Evolutionary conservation across 148 eudicot genomes (phyloP), one percentile per base, ranked within the genome.

Genomic region (Gaultheria prostrata): DNA sequence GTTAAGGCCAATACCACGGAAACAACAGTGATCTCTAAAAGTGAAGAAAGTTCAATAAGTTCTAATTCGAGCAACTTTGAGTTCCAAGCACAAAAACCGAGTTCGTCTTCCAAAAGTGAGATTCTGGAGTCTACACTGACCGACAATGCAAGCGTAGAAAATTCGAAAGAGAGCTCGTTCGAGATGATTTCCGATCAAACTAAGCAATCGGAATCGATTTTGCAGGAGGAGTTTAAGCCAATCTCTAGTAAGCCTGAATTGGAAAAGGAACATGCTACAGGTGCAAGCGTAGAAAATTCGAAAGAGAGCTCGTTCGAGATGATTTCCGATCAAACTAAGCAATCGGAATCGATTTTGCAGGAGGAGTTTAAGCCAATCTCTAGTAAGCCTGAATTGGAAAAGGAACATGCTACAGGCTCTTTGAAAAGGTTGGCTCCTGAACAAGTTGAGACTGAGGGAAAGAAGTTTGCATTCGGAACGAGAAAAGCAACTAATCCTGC

Each of bases 401-500:
- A 48, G 79, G 92, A 89, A 82, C 87, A 86, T 76, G 88, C 89
- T 73, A 24, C 70, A 24, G 14, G 32, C 32, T 86, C 89, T 70
- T 48, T 79, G 15, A 89, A 90, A 92, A 86, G 86, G 39, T 53
- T 80, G 67, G 92, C 92, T 80, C 50, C 89, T 48, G 94, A 89
- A 83, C 90, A 86, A 81, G 80, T 88, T 56, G 97, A 90, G 85
- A 87, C 89, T 61, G 95, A 93, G 81, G 93, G 83, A 82, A 91
- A 89, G 88, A 91, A 89, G 84, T 71, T 86, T 83, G 86, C 72
- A 26, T 84, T 77, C 84, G 94, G 91, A 77, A 88, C 90, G 56
- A 89, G 90, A 79, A 95, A 89, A 85, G 87, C 91, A 70, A 89
- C 90, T 74, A 93, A 92, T 86, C 93, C 96, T 77, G 90, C 94